Base-by-base conservation (phyloP, 352 stramenopile species). In the Phytophthora multivora region DNA sequence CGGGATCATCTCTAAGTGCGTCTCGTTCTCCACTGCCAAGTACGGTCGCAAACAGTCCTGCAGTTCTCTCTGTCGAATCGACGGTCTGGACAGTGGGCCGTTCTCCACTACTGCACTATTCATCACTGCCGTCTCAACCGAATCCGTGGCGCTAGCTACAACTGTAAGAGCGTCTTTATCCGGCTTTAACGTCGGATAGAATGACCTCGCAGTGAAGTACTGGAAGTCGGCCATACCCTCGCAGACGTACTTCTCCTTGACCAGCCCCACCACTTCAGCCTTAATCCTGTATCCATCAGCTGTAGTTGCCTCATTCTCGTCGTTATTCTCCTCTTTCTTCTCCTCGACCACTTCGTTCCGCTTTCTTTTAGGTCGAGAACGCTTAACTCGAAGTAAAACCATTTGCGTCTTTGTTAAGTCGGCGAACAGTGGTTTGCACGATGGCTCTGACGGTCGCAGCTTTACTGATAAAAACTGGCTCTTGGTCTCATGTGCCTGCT, bases 221-320 rank as follows among this genome's bases (percentile, higher is more conserved):
- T 94, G 86, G 66, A 91, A 94, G 62, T 94, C 86, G 25, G 84
- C 86, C 83, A 94, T 91, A 52, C 86, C 86, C 66, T 94, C 82
- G 53, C 86, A 93, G 41, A 93, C 82, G 56, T 91, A 94, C 61
- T 92, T 94, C 43, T 92, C 86, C 6, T 68, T 66, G 28, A 90
- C 71, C 41, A 93, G 55, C 0, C 81, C 84, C 13, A 89, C 76
- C n/a, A 93, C 69, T 21, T 88, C 56, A 11, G 54, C 52, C 19
- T 59, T 69, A 7, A 79, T 77, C 12, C 64, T 58, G 13, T 77
- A 51, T 3, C 48, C 47, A 54, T 69, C 31, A 13, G 42, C 28
- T 47, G 45, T 26, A 31, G 40, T 31, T n/a, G 33, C 41, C 8
- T 47, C 56, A 13, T 33, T 33, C 11, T 15, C 54, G 2, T 58